A percentile compares a stretch with the other conserved stretches of the same genome.
Evolutionary conservation across 495 filamentous ascomycete species (phyloP).

Genomic region (Talaromyces trachyspermus): DNA sequence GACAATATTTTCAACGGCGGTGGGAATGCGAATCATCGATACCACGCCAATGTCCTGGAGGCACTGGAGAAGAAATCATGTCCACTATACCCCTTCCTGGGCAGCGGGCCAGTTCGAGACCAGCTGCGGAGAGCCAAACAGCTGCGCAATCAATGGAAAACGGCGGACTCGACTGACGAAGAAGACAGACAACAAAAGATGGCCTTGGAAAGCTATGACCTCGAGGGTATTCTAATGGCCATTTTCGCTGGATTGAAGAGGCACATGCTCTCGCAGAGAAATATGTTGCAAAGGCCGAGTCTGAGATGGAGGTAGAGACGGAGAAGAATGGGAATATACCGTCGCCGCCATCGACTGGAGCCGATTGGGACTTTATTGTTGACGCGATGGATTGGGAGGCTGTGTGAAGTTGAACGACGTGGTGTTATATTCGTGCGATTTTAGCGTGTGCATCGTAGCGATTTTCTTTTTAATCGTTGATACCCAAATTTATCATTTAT

Average conservation of each 20-base stretch:
- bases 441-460: background rate
- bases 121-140: constrained; percentile 56
- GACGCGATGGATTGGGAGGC: constrained; percentile 63
- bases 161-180: constrained; percentile 35
- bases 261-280: constrained; percentile 21
- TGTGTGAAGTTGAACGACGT: constrained; percentile 36
- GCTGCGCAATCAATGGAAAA: constrained; percentile 61
- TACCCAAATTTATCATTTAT: background rate
- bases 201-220: constrained; percentile 46
- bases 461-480: background rate
- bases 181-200: constrained; percentile 25
- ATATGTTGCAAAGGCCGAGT: constrained; percentile 18
- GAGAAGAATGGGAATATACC: background rate
- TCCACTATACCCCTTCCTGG: constrained; percentile 46
- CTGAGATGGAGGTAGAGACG: constrained; percentile 10
- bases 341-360: constrained; percentile 15
- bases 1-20: constrained; percentile 9
- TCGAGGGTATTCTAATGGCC: constrained; percentile 43
- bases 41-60: constrained; percentile 57
- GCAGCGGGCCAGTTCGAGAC: constrained; percentile 32
- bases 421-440: too few relatives aligned
- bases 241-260: constrained; percentile 33
- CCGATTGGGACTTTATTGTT: constrained; percentile 53
- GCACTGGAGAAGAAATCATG: constrained; percentile 42
- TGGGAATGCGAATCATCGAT: constrained; percentile 35